These are phyloP conservation scores for Pyrrhoderma noxium DNA, from an alignment of 1,284 basidiomycete species.

Conservation along the genomic window DNA sequence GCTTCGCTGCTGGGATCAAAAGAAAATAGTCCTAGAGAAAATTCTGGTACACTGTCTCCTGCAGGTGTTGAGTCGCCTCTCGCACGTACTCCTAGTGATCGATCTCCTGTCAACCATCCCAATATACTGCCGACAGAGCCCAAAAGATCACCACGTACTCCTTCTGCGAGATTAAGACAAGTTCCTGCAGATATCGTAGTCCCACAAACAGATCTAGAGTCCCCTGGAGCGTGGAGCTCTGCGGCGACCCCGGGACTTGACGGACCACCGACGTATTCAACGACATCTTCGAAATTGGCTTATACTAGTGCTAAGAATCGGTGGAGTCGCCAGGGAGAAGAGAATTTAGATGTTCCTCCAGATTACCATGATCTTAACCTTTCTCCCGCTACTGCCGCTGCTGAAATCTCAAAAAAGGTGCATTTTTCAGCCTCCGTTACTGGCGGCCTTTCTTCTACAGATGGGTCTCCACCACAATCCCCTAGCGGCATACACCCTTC, in stretches of 20 bases:
- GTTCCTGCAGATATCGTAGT: slow-evolving; percentile 2
- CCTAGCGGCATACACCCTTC: slow-evolving; percentile 22
- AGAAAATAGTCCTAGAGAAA: slow-evolving; percentile 19
- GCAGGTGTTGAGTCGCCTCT: slow-evolving; percentile 1
- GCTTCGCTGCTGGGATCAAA: too few species aligned
- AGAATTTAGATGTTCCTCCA: not conserved
- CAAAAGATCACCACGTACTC: not conserved
- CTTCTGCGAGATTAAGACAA: slow-evolving; percentile 3
- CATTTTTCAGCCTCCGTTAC: slow-evolving; percentile 41
- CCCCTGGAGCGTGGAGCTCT: slow-evolving; percentile 56
- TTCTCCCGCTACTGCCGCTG: not conserved
- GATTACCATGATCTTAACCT: not conserved
- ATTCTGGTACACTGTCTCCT: not conserved
- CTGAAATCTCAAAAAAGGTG: slow-evolving; percentile 32
- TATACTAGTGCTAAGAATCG: slow-evolving; percentile 10
- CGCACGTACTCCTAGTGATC: not conserved
- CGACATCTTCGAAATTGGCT: slow-evolving; percentile 7
- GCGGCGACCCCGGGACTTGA: slow-evolving; percentile 50
- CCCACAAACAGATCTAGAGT: slow-evolving; percentile 21
- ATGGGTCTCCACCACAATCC: slow-evolving; percentile 27
- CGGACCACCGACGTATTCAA: slow-evolving; percentile 13
- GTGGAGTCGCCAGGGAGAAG: slow-evolving; percentile 1
- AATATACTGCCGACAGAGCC: slow-evolving; percentile 2
- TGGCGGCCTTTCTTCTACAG: slow-evolving; percentile 27
- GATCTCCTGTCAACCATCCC: not conserved